Evolutionary conservation across 495 filamentous ascomycete genomes (phyloP), one percentile per base, ranked within the genome.

Genomic region (Massariosphaeria phaeospora): DNA sequence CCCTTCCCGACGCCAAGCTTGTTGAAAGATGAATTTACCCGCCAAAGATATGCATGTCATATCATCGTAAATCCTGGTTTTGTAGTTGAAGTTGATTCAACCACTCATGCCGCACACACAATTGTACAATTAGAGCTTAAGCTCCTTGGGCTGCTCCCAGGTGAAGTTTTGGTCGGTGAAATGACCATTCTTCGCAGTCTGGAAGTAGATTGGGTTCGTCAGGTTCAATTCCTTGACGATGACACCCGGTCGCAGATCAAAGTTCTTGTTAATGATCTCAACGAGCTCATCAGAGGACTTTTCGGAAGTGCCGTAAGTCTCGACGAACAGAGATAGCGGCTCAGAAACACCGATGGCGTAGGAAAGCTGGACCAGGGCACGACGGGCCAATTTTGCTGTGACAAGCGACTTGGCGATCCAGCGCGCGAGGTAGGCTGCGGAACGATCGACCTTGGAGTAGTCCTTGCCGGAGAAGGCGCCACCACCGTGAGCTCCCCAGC

Each of bases 391-490:
- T 63, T 84, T 83, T 66, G 91, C 85, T 65, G 83, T 75, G 54
- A 98, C 88, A 59, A 98, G 79, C 35, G 93, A 98, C 83, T 98
- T 98, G 71, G 93, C 93, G 72, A 98, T 87, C 93, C 93, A 98
- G 65, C 93, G 88, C 66, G 84, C 90, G 61, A 96, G 82, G 77
- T 98, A 98, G 67, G 93, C 93, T 62, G 93, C 93, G 26, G 91
- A 96, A 64, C 93, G 88, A 72, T 98, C 93, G 74, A 98, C 93
- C 81, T 98, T 98, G 76, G 89, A 95, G 86, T 96, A 98, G 73
- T 98, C 93, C 84, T 98, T 98, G 70, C 93, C 93, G 68, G 93
- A 97, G 86, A 98, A 98, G 73, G 93, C 93, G 82, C 93, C 93
- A 77, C 93, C 93, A 81, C 93, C 93, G 79, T 98, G 93, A 63